phyloP scores from a whole-genome alignment of 768 basidiomycete genomes.

The Phlegmacium glaucopus region DNA sequence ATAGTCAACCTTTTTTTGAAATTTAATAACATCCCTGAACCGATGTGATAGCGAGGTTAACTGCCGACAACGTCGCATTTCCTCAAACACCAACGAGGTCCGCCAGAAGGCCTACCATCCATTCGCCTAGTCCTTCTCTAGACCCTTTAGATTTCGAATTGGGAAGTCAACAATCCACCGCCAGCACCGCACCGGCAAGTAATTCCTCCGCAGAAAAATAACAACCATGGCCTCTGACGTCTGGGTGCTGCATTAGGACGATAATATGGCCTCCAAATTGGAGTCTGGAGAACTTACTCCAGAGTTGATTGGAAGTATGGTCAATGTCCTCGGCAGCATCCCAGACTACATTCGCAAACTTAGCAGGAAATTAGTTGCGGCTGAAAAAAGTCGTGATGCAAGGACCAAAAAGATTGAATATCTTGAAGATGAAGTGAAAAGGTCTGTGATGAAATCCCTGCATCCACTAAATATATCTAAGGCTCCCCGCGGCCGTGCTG shows the following conservation, averaged over 20 bases:
- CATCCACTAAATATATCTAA: not conserved
- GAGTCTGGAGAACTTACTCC: conserved; percentile 7
- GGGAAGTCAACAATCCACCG: too few species aligned
- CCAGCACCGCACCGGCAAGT: too few species aligned
- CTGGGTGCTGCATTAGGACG: conserved; percentile 1
- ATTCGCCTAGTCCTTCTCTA: not conserved
- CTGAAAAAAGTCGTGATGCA: conserved; percentile 16
- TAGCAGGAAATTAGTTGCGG: conserved; percentile 17
- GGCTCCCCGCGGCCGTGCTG: too few species aligned
- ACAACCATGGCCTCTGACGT: not conserved
- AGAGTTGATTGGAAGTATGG: conserved; percentile 10
- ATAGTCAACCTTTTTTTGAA: too few species aligned
- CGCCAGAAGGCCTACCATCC: not conserved
- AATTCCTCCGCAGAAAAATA: too few species aligned
- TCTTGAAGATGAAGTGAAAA: conserved; percentile 13
- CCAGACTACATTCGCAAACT: conserved; percentile 20
- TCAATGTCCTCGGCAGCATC: conserved; percentile 5
- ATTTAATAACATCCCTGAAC: too few species aligned
- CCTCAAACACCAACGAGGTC: not conserved
- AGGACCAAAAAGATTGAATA: conserved; percentile 12
- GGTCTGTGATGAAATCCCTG: conserved; percentile 5
- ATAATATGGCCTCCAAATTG: not conserved
- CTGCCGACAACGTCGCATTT: not conserved
- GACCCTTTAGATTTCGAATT: too few species aligned
- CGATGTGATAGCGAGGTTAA: too few species aligned